Evolutionary conservation across 805 yeast genomes (phyloP), one percentile per base, ranked within the genome.

Genomic region (Candida ponderosae): DNA sequence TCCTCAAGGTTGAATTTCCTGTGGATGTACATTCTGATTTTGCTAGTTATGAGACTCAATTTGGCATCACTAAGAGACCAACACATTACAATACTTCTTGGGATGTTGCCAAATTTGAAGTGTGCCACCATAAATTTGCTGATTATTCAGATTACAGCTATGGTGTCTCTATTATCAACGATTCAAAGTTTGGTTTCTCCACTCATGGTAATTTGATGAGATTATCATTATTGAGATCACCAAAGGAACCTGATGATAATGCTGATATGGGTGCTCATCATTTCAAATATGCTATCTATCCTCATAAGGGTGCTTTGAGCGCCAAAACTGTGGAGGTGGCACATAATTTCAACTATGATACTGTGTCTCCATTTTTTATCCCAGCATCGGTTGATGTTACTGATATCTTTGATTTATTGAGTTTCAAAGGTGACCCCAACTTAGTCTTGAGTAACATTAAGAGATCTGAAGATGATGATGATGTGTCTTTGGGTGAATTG

Each of bases 41-140:
- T 38, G 97, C 96, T 2, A 76, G 79, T 40, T 93, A 86, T 57
- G 98, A 90, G 59, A 88, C 97, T 2, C 96, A 89, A 57, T 90
- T 85, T 60, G 98, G 98, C 37, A 61, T 84, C 33, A 90, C 95
- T 6, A 79, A 74, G 51, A 76, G 97, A 47, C 95, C 97, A 34
- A 90, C 97, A 0, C 97, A 90, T 60, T 90, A 69, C 64, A 93
- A 90, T 57, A 90, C 98, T 1, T 67, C 86, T 1, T 90, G 97
- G 97, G 98, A 90, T 53, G 81, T 82, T 26, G 97, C 97, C 40
- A 89, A 88, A 57, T 90, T 90, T 59, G 98, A 90, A 61, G 96
- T 88, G 10, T 85, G 96, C 53, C 87, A 83, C 52, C 98, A 93
- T 59, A 85, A 85, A 54, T 90, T 86, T 62, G 90, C 94, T 48